Conservation (phyloP, 2,329 filamentous ascomycete genomes). For the Xylariales sp. region DNA sequence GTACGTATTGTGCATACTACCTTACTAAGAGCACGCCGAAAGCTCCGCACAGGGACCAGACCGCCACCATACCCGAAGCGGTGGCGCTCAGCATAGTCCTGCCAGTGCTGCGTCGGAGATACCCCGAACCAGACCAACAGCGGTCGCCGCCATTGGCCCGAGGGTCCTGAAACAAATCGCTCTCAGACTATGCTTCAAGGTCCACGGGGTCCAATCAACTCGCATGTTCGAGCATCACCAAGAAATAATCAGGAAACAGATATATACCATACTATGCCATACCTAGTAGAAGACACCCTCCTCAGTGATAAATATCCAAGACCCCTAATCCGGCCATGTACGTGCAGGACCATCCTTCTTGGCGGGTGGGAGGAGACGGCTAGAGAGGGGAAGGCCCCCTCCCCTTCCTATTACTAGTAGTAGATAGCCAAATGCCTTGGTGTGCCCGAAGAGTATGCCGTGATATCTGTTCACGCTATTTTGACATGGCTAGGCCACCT, state of each 20-base stretch:
- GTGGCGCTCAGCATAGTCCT: constrained; percentile 25
- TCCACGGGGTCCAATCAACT: constrained; percentile 33
- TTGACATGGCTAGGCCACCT: constrained; percentile 19
- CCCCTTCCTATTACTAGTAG: not conserved
- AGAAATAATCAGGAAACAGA: constrained; percentile 7
- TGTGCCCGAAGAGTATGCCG: constrained; percentile 29
- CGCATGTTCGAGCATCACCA: constrained; percentile 27
- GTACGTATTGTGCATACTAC: constrained; percentile 18
- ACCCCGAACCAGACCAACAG: constrained; percentile 26
- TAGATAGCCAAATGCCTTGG: constrained; percentile 15
- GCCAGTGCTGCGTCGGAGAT: constrained; percentile 31
- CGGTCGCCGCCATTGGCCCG: constrained; percentile 35
- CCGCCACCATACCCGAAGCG: constrained; percentile 34
- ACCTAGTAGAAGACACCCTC: not conserved
- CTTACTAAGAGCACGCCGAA: constrained; percentile 13
- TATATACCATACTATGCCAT: not conserved
- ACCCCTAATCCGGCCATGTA: not conserved
- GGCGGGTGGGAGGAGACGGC: not conserved
- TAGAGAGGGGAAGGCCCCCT: constrained; percentile 6
- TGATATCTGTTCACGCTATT: constrained; percentile 22
- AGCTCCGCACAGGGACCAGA: constrained; percentile 11
- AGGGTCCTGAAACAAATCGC: constrained; percentile 35
- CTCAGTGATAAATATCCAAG: constrained; percentile 2
- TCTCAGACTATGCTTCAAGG: constrained; percentile 21
- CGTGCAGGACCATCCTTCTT: not conserved